Evolutionary conservation across 306 rosid species (phyloP), one percentile per base, ranked within the genome.

Genomic region (Ochetophila trinervis): DNA sequence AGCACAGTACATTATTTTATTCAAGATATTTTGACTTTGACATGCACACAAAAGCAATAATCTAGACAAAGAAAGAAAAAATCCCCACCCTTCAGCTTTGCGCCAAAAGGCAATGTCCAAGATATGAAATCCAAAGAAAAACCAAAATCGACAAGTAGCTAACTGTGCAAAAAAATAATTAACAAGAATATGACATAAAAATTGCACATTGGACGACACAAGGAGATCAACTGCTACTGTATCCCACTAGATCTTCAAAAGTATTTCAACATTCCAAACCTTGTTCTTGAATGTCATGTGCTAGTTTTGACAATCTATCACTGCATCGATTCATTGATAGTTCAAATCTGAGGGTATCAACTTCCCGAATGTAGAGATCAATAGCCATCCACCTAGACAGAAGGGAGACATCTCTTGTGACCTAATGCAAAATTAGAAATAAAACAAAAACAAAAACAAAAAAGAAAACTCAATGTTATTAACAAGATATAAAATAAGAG

Each of bases 381-480:
- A 80, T 79, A 30, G 91, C 91, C 95, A 91, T 91, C 97, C 97
- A 91, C 83, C 89, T 85, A 57, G 96, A 91, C 49, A 91, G 58
- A 74, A 91, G 95, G 16, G 95, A 77, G 78, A 91, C 97, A 45
- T 87, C 97, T 71, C 77, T 85, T 62, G 97, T 88, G 64, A 88
- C 97, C 97, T 91, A 87, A 78, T 71, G 50, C 70, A 70, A 70
- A 20, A 74, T 65, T 75, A 63, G 42, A 40, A 8, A 8, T 2
- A 40, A 10, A 12, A 12, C 6, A 40, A 40, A 40, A 27, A 27
- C n/a, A n/a, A n/a, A n/a, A n/a, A n/a, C n/a, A n/a, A n/a, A n/a
- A n/a, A n/a, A n/a, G n/a, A n/a, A n/a, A n/a, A n/a, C n/a, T n/a
- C n/a, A 27, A 27, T 27, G 32, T 27, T 27, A 4, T 27, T 27